A percentile compares a stretch with the other conserved stretches of the same genome.
Conservation (phyloP, 2,329 filamentous ascomycete species). For the Monilinia fructigena region DNA sequence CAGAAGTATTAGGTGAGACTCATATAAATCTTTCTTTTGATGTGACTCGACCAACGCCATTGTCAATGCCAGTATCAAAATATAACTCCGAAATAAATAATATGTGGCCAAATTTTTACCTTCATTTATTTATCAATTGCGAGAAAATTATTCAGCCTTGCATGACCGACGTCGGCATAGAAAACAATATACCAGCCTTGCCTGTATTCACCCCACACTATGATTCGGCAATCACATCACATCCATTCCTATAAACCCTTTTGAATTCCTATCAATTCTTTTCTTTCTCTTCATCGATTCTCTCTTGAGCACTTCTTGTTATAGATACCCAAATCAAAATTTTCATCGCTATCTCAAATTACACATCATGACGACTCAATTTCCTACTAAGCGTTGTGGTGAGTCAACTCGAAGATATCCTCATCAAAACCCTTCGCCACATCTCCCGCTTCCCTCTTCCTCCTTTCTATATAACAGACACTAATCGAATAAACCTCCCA, state of each 20-base stretch:
- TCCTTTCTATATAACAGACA: neutral
- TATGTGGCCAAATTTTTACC: neutral
- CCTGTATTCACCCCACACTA: conserved; percentile 6
- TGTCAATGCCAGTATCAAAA: too few relatives aligned
- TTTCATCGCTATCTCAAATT: neutral
- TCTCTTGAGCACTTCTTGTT: neutral
- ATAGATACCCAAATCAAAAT: neutral
- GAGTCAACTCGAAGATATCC: conserved; percentile 26
- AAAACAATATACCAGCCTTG: conserved; percentile 19
- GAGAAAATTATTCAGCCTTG: conserved; percentile 15
- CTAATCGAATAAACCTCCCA: neutral
- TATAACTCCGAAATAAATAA: neutral
- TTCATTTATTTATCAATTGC: neutral
- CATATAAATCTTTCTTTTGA: neutral
- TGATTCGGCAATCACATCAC: neutral
- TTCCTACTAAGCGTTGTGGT: conserved; percentile 57
- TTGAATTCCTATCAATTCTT: neutral
- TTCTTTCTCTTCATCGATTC: too few relatives aligned
- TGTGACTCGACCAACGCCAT: neutral
- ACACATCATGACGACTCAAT: conserved; percentile 37
- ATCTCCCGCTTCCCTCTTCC: neutral
- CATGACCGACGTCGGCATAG: conserved; percentile 16
- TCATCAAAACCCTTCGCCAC: conserved; percentile 7
- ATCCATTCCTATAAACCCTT: neutral
- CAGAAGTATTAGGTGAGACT: neutral